Evolutionary conservation across 441 rosid species (phyloP).

Genomic region (Cnidoscolus chayamansa): DNA sequence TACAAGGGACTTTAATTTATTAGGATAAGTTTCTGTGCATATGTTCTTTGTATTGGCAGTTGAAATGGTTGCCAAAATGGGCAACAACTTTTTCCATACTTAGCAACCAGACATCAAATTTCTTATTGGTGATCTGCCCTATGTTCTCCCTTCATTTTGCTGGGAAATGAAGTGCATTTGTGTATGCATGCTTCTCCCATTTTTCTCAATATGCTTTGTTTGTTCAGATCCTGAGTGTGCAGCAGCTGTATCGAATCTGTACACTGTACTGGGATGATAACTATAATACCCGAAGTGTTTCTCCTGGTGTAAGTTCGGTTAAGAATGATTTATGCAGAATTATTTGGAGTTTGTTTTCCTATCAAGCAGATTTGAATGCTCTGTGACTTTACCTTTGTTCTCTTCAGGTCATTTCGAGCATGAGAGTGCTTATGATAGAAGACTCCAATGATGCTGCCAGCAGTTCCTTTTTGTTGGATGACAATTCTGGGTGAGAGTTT

Average conservation of each 20-base stretch:
- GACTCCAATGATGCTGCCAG: conserved; percentile 82
- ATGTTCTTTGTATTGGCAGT: background rate
- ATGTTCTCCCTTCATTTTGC: background rate
- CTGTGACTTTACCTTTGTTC: conserved; percentile 12
- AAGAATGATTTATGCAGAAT: background rate
- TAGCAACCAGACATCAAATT: background rate
- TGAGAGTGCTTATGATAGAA: conserved; percentile 95
- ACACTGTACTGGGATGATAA: conserved; percentile 96
- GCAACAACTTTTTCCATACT: background rate
- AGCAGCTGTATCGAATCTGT: conserved; percentile 96
- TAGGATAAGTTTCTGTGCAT: background rate
- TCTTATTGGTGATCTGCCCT: background rate
- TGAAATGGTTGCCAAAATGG: background rate
- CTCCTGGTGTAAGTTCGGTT: conserved; percentile 61
- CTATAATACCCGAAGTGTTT: conserved; percentile 95
- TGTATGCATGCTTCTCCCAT: background rate
- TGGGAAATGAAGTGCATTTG: background rate
- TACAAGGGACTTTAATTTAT: background rate
- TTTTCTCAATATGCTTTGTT: conserved; percentile 20
- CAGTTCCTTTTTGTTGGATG: conserved; percentile 93
- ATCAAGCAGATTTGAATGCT: conserved; percentile 12
- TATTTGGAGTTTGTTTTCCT: background rate
- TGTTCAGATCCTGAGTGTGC: conserved; percentile 91
- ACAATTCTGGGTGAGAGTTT: conserved; percentile 74
- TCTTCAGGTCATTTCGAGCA: conserved; percentile 86